Percentiles rank a stretch among this genome's conserved stretches.
phyloP scores from a whole-genome alignment of 2,329 filamentous ascomycete species.

The Eurotiales sp. region DNA sequence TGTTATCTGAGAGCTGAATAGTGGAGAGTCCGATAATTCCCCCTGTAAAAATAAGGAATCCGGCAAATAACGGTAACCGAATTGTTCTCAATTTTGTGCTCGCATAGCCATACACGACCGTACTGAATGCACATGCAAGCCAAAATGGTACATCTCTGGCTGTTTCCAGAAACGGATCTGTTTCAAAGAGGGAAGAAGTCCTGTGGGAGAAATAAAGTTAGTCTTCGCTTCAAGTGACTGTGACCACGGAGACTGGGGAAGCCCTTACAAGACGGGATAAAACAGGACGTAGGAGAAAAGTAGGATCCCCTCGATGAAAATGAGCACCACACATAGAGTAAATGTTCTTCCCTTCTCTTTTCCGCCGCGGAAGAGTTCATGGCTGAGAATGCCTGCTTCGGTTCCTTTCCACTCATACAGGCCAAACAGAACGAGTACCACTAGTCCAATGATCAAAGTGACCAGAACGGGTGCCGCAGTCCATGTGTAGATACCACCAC shows the following conservation, averaged over 20 bases:
- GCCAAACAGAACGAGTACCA: conserved; percentile 1
- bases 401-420: conserved; percentile 9
- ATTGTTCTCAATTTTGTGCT: background rate
- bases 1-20: background rate
- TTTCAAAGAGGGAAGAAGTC: background rate
- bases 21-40: conserved; percentile 3
- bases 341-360: background rate
- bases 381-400: background rate
- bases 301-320: conserved; percentile 5
- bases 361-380: conserved; percentile 4
- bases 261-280: conserved; percentile 5
- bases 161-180: background rate
- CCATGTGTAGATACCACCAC: conserved; percentile 1
- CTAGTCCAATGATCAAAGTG: background rate
- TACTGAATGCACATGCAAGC: too few species aligned
- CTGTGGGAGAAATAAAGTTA: too few species aligned
- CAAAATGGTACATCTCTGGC: background rate
- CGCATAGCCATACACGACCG: background rate
- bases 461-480: background rate
- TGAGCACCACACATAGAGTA: background rate
- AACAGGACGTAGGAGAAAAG: conserved; percentile 1
- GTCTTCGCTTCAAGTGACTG: background rate
- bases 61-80: background rate
- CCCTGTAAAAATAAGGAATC: background rate
- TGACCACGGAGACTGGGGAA: background rate